Conservation (phyloP, 169 alveolate genomes). For the Pseudocohnilembus persalinus region DNA sequence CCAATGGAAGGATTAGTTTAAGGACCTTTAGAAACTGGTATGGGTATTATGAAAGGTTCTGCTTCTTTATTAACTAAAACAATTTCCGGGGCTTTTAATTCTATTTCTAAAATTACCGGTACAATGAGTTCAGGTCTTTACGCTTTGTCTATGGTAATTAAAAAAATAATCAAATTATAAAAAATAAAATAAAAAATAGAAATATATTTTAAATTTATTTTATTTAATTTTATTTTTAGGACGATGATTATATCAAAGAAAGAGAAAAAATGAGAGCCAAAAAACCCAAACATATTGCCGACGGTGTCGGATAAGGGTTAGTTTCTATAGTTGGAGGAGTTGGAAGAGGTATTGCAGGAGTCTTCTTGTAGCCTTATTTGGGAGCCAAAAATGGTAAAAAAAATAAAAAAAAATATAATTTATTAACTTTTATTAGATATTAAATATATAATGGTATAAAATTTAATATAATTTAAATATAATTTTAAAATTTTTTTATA, state of each 20-base stretch:
- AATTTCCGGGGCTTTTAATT: slow-evolving; percentile 83
- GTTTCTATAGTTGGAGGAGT: slow-evolving; percentile 68
- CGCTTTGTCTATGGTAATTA: slow-evolving; percentile 45
- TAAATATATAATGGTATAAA: no score
- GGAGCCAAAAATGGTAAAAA: slow-evolving; percentile 68
- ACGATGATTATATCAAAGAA: slow-evolving; percentile 76
- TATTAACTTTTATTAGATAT: background rate
- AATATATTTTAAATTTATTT: background rate
- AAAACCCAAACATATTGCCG: slow-evolving; percentile 80
- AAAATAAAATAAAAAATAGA: background rate
- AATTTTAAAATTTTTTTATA: no score
- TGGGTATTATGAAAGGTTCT: slow-evolving; percentile 80
- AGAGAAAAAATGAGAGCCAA: slow-evolving; percentile 73
- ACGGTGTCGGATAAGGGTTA: slow-evolving; percentile 85
- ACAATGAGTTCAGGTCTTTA: slow-evolving; percentile 72
- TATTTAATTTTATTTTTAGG: slow-evolving; percentile 32
- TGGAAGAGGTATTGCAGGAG: slow-evolving; percentile 84
- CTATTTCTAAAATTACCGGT: slow-evolving; percentile 74
- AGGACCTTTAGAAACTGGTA: slow-evolving; percentile 88
- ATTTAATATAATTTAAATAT: no score
- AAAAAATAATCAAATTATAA: background rate
- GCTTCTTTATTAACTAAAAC: slow-evolving; percentile 75
- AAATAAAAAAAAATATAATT: no score
- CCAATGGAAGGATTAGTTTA: slow-evolving; percentile 81
- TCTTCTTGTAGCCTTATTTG: slow-evolving; percentile 71